phyloP scores from a whole-genome alignment of 108 stramenopile species.

The Tribonema minus region DNA sequence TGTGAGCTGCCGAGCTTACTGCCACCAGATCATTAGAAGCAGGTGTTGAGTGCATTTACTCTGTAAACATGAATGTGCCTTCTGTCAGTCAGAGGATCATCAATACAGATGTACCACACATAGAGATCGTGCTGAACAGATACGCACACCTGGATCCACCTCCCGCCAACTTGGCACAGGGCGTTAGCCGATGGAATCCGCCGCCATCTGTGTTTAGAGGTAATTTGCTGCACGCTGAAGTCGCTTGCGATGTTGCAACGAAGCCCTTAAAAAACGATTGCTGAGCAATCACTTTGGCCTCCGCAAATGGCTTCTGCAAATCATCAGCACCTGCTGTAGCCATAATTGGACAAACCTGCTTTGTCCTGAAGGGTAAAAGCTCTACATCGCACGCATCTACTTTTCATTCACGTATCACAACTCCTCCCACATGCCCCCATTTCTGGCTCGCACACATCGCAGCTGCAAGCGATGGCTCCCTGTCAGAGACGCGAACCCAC shows the following conservation, averaged over 20 bases:
- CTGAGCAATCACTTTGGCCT: too few relatives aligned
- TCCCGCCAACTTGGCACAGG: slow-evolving; percentile 34
- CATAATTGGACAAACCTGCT: neutral
- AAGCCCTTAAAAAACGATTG: too few relatives aligned
- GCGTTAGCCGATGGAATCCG: slow-evolving; percentile 39
- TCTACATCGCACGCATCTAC: neutral
- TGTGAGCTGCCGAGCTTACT: neutral
- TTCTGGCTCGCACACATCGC: neutral
- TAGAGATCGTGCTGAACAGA: slow-evolving; percentile 33
- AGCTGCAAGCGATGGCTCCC: neutral
- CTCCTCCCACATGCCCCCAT: neutral
- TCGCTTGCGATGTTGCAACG: neutral
- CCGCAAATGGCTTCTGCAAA: neutral
- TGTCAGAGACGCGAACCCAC: neutral
- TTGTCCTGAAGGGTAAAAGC: neutral
- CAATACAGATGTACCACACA: slow-evolving; percentile 39
- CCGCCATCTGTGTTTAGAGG: slow-evolving; percentile 17
- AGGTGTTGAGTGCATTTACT: neutral
- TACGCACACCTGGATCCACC: slow-evolving; percentile 11
- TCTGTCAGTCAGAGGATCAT: neutral
- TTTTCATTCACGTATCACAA: too few relatives aligned
- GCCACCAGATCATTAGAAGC: neutral
- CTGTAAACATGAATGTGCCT: neutral
- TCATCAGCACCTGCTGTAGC: neutral
- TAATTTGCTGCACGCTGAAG: neutral